Evolutionary conservation across 441 rosid species (phyloP).

Genomic region (Raphanus hybrid): DNA sequence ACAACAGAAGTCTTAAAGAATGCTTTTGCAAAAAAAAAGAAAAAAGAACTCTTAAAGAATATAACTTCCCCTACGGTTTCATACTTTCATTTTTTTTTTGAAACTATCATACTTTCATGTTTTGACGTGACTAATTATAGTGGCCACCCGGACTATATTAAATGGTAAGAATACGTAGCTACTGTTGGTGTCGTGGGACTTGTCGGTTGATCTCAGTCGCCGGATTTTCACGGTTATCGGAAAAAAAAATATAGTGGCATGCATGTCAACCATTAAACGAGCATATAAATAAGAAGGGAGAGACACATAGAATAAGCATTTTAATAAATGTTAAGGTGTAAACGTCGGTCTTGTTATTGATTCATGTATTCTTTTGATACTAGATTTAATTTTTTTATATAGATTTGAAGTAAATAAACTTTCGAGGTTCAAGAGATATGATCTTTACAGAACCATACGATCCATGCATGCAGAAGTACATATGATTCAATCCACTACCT

Average conservation of each 20-base stretch:
- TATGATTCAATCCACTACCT: slow-evolving; percentile 38
- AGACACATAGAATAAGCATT: neutral
- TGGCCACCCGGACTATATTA: too few relatives aligned
- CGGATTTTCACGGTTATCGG: too few relatives aligned
- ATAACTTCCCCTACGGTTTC: too few relatives aligned
- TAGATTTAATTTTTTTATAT: neutral
- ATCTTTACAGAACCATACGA: slow-evolving; percentile 32
- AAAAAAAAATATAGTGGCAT: slow-evolving; percentile 29
- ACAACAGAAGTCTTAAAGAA: too few relatives aligned
- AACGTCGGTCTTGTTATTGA: slow-evolving; percentile 18
- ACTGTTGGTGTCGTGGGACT: too few relatives aligned
- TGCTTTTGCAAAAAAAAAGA: too few relatives aligned
- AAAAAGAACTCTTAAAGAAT: too few relatives aligned
- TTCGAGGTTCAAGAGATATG: slow-evolving; percentile 30
- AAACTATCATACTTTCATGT: too few relatives aligned
- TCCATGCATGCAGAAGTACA: slow-evolving; percentile 42
- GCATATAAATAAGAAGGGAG: slow-evolving; percentile 28
- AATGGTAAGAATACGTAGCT: too few relatives aligned
- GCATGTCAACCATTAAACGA: slow-evolving; percentile 38
- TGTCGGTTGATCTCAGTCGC: too few relatives aligned
- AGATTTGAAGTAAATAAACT: slow-evolving; percentile 15
- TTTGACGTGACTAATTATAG: too few relatives aligned
- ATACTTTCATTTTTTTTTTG: too few relatives aligned
- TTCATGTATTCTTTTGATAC: slow-evolving; percentile 39
- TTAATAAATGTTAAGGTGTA: slow-evolving; percentile 31